A percentile compares a stretch with the other conserved stretches of the same genome.
These are phyloP conservation scores for Colletotrichum brevisporum DNA, from an alignment of 2,329 filamentous ascomycete species.

Conservation along the genomic window DNA sequence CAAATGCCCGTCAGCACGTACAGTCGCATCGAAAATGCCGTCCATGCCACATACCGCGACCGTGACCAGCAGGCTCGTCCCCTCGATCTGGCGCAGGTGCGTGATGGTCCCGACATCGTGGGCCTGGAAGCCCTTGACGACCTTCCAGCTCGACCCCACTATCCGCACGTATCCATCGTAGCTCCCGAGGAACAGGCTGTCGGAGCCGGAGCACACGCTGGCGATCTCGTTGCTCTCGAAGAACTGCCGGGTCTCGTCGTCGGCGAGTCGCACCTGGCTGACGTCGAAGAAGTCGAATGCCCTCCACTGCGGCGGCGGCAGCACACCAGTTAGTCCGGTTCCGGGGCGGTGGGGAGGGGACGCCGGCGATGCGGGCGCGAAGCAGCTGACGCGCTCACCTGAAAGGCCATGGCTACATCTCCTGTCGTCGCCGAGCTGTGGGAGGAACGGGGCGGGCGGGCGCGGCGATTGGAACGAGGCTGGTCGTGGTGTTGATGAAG, in stretches of 20 bases:
- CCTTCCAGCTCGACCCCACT: constrained; percentile 88
- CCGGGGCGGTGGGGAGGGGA: neutral
- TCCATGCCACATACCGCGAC: constrained; percentile 66
- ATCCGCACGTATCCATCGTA: constrained; percentile 90
- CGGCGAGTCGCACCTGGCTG: constrained; percentile 82
- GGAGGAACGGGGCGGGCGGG: neutral
- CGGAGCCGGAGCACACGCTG: constrained; percentile 87
- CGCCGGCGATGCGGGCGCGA: neutral
- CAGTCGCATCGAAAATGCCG: neutral
- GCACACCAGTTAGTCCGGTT: constrained; percentile 26
- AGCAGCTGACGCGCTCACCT: constrained; percentile 18
- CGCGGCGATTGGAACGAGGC: neutral
- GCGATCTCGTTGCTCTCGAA: constrained; percentile 88
- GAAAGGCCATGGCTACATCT: constrained; percentile 43
- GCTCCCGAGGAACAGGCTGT: constrained; percentile 90
- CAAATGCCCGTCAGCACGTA: neutral
- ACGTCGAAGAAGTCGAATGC: constrained; percentile 99
- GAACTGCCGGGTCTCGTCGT: constrained; percentile 83
- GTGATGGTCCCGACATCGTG: constrained; percentile 86
- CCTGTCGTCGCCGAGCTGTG: constrained; percentile 14
- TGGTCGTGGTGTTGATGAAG: constrained; percentile 27
- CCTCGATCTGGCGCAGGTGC: constrained; percentile 92
- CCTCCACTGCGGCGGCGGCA: constrained; percentile 81
- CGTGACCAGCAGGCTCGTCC: constrained; percentile 88
- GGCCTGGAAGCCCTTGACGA: constrained; percentile 87